Percentiles rank a stretch among this genome's conserved stretches.
Evolutionary conservation across 139 green algal species (phyloP).

Genomic region (Micractinium conductrix): DNA sequence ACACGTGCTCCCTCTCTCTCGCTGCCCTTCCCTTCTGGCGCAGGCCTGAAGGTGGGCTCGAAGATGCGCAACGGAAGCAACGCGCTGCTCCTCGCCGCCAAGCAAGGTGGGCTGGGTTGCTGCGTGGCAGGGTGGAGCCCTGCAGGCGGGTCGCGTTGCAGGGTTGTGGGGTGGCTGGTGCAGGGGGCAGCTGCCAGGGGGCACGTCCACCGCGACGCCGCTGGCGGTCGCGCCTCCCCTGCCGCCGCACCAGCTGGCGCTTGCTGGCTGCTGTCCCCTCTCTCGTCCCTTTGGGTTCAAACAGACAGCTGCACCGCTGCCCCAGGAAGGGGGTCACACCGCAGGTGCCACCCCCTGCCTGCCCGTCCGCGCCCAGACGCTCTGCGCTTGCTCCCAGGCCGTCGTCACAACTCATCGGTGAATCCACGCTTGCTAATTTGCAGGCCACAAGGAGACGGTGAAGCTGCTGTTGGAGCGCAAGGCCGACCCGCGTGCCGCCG

Average conservation of each 20-base stretch:
- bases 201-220: neutral
- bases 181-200: neutral
- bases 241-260: neutral
- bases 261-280: neutral
- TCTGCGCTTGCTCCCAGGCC: neutral
- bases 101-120: neutral
- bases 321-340: no score
- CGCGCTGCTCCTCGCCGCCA: conserved; percentile 66
- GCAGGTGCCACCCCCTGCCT: no score
- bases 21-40: neutral
- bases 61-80: conserved; percentile 74
- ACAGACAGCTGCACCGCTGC: no score
- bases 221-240: neutral
- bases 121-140: no score
- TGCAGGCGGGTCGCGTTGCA: neutral
- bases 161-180: neutral
- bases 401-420: neutral
- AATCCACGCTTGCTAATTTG: neutral
- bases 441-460: conserved; percentile 63
- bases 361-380: neutral
- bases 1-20: no score
- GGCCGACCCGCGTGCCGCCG: conserved; percentile 58
- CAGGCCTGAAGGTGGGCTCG: conserved; percentile 63
- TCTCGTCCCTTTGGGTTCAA: neutral
- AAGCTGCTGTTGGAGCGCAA: conserved; percentile 71